Evolutionary conservation across 331 rosid species (phyloP).

Genomic region (Quercus phellos): DNA sequence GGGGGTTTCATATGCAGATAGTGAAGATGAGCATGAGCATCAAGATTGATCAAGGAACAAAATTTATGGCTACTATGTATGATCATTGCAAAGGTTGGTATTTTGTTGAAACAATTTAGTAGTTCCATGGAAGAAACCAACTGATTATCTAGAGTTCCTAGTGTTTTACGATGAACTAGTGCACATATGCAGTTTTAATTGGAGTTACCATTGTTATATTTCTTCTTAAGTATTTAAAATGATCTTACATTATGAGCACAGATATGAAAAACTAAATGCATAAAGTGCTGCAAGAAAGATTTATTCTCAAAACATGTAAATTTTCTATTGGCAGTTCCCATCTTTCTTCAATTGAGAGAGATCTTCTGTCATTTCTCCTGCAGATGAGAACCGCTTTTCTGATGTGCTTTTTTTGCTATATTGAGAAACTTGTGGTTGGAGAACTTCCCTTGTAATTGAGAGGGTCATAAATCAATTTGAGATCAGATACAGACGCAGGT

Average conservation of each 20-base stretch:
- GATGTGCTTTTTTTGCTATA: conserved; percentile 4
- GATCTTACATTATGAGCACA: not conserved
- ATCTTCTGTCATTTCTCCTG: conserved; percentile 5
- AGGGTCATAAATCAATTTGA: not conserved
- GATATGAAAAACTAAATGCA: not conserved
- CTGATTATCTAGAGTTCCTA: not conserved
- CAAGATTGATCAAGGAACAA: conserved; percentile 54
- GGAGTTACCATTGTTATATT: not conserved
- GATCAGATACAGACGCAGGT: conserved; percentile 8
- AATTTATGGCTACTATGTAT: conserved; percentile 16
- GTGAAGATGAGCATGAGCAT: conserved; percentile 87
- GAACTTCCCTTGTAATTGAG: not conserved
- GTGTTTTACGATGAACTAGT: not conserved
- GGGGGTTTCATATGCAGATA: conserved; percentile 46
- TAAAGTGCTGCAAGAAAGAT: not conserved
- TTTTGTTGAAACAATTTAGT: conserved; percentile 6
- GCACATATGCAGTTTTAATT: not conserved
- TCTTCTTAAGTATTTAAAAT: not conserved
- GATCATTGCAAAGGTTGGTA: conserved; percentile 24
- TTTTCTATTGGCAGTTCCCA: not conserved
- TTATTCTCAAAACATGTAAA: not conserved
- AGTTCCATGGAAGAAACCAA: conserved; percentile 2
- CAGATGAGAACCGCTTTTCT: conserved; percentile 9
- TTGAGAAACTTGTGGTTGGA: not conserved
- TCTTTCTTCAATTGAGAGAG: not conserved